These are phyloP conservation scores for Aspergillus sp. DNA, from an alignment of 2,329 filamentous ascomycete genomes.

Conservation along the genomic window DNA sequence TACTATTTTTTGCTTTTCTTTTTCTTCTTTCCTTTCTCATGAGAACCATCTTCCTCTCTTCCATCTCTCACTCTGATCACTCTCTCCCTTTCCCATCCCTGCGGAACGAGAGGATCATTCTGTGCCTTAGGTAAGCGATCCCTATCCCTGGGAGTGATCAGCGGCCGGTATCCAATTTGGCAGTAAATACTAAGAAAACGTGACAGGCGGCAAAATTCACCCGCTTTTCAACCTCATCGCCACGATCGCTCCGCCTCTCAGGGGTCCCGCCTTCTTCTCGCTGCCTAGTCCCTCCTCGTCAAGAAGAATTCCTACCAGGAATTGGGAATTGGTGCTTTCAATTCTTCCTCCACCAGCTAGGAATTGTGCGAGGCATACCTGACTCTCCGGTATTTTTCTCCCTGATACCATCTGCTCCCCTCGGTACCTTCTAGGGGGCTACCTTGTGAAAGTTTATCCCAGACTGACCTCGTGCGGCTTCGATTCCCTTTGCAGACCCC, in stretches of 20 bases:
- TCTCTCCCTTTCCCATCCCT: neutral
- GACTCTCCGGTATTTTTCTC: neutral
- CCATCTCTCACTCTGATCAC: neutral
- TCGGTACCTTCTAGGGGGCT: neutral
- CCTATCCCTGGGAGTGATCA: too few species aligned
- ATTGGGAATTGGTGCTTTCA: neutral
- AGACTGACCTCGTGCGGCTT: neutral
- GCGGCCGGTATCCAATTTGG: too few species aligned
- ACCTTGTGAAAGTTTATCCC: neutral
- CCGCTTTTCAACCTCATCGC: neutral
- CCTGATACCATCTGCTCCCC: neutral
- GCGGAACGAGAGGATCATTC: neutral
- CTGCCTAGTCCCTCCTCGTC: neutral
- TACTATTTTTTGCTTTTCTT: neutral
- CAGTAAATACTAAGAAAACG: neutral
- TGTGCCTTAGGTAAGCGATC: neutral
- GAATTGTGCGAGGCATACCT: neutral
- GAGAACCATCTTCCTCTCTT: neutral
- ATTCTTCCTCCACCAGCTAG: neutral
- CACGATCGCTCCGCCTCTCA: neutral
- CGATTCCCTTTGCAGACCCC: neutral
- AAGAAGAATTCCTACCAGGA: neutral
- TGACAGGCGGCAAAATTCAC: conserved; percentile 1
- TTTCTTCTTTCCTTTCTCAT: neutral
- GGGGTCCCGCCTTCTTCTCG: neutral